Base-by-base conservation (phyloP, 1,284 basidiomycete species). In the Lignosus rhinocerotis region DNA sequence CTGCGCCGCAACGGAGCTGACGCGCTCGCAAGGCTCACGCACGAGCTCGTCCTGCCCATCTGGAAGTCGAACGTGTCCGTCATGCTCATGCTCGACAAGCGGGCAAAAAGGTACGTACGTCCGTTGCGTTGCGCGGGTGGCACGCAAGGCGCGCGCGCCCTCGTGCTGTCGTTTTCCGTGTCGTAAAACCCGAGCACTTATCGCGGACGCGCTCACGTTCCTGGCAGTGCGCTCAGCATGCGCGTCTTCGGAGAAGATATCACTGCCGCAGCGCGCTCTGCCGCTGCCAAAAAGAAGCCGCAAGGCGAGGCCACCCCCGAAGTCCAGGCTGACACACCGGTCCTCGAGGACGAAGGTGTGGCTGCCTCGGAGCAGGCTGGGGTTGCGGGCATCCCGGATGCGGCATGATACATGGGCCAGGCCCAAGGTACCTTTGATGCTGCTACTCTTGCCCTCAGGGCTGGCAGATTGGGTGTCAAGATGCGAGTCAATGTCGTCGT, bases 61-160 rank as follows among this genome's bases (percentile, higher is more conserved):
- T 98, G 95, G 96, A 94, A 92, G 74, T 94, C 93, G 1, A 89
- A 87, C 61, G 84, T 87, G 16, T 94, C 92, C 1, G 73, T 96
- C 57, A 86, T 89, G 4, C 79, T 97, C 56, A 94, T 98, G 91
- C 86, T 96, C 59, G 94, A 97, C 75, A 98, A 97, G 75, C 90
- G 90, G 67, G 92, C 94, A 36, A 97, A 97, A 76, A 92, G 88
- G 93, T 93, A 58, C 25, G 75, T 70, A n/a, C 25, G 25, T 25
- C 25, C 25, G 25, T 25, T 25, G 25, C 25, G 25, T 25, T 25
- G 25, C 25, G 10, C 30, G 7, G 4, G 21, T n/a, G 31, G 31
- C 53, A 32, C 50, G 7, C 42, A 41, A 12, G 36, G 3, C 51
- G 11, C 11, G 41, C n/a, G 34, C 11, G 30, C 16, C 39, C 56